Conservation (phyloP, 352 stramenopile species). For the Globisporangium solare region DNA sequence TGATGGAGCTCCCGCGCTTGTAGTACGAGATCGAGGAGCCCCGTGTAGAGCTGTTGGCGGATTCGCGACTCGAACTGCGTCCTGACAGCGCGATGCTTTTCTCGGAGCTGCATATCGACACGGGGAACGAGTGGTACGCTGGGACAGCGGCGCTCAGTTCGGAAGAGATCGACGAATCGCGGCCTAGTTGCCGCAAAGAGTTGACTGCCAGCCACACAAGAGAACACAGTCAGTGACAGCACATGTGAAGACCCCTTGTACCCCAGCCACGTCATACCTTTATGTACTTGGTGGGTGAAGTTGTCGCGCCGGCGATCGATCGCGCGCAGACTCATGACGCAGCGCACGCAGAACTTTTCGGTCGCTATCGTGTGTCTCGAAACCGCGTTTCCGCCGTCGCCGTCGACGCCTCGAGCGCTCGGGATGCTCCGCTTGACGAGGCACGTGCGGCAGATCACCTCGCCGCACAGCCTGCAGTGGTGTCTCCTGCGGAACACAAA, state of each 20-base stretch:
- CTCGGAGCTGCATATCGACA: constrained; percentile 7
- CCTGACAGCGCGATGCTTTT: constrained; percentile 7
- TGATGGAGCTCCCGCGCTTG: constrained; percentile 15
- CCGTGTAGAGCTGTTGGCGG: neutral
- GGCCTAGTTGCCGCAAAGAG: constrained; percentile 13
- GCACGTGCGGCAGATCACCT: constrained; percentile 48
- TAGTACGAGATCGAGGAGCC: constrained; percentile 18
- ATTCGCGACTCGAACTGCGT: neutral
- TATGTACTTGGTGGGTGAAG: constrained; percentile 29
- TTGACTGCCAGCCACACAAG: constrained; percentile 5
- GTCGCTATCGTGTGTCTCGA: constrained; percentile 16
- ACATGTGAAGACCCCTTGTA: too few species aligned
- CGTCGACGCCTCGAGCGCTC: neutral
- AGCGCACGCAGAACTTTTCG: constrained; percentile 58
- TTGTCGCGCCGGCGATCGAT: constrained; percentile 30
- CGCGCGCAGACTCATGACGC: constrained; percentile 35
- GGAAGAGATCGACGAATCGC: constrained; percentile 20
- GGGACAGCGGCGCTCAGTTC: constrained; percentile 7
- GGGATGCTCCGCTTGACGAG: constrained; percentile 36
- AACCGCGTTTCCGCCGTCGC: neutral
- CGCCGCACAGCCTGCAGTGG: constrained; percentile 47
- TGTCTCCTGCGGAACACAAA: constrained; percentile 30
- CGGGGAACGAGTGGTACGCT: constrained; percentile 2
- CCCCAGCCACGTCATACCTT: constrained; percentile 6
- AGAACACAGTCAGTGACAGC: neutral